Evolutionary conservation across 768 basidiomycete species (phyloP), one percentile per base, ranked within the genome.

Genomic region (Phanerochaete sordida): DNA sequence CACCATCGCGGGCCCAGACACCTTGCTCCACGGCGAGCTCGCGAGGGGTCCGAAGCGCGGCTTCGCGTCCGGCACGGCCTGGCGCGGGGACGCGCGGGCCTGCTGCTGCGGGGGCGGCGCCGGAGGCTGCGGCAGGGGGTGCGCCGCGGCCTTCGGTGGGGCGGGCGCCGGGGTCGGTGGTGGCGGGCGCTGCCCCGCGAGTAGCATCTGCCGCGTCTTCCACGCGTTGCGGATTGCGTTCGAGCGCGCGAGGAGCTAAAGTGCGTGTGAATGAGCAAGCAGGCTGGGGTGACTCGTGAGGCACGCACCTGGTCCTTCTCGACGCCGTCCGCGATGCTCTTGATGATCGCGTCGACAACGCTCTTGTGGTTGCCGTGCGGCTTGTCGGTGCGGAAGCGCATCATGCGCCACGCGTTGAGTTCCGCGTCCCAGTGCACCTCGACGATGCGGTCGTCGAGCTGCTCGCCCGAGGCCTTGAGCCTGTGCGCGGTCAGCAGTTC

Each of bases 381-480:
- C 72, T 99, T 99, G 73, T 99, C 97, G 67, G 96, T 87, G 66
- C 97, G 76, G 71, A 96, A 95, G 48, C 97, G 85, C 85, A 98
- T 87, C 83, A 94, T 86, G 59, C 85, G 85, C 95, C 95, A 98
- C 48, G 79, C 77, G 30, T 80, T 80, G 26, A 75, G 66, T n/a
- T 64, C 70, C 7, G 80, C 60, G 65, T 96, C 90, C 96, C 97
- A 98, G 64, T 87, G 85, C 19, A 96, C 95, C 72, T 99, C 97
- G 21, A 98, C 88, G 39, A 98, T 83, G 12, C 96, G 84, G 72
- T 98, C 95, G 68, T 99, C 96, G 63, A 88, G 77, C 72, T 98
- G 96, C 69, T 95, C 90, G 7, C 88, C 86, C 1, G 85, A 82
- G 4, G 75, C 73, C 69, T 98, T 98, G 79, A 96, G 80, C 66